Base-by-base conservation (phyloP, 495 filamentous ascomycete species). In the Extremus antarcticus region DNA sequence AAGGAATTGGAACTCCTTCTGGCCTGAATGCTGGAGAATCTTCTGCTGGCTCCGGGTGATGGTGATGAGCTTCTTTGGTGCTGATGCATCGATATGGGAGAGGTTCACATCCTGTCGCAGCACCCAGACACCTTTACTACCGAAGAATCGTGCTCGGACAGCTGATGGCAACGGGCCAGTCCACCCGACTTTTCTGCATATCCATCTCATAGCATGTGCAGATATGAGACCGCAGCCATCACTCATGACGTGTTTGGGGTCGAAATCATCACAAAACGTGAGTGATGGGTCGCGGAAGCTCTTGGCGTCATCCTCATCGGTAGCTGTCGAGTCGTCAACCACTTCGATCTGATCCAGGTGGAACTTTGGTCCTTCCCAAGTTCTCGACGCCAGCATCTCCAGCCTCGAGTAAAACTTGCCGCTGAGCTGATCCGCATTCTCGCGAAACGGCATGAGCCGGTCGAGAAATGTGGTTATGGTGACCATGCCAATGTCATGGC, bases 71-170 rank as follows among this genome's bases (percentile, higher is more conserved):
- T 60, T 47, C 51, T 72, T 69, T 43, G 71, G 62, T 1, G 41
- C 41, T 9, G 41, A n/a, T 21, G 66, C 65, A 9, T 19, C 25
- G 7, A 2, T 4, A n/a, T 57, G 47, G 23, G 3, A 19, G 15
- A 38, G 19, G 7, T 8, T 17, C 11, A 17, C 11, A 13, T 25
- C 45, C 9, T 73, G 73, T 58, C 84, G 81, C 16, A 91, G 74
- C 69, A 90, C 80, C 90, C 91, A 96, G 40, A 96, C 70, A 1
- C 92, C 92, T 68, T 97, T 96, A 0, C 88, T 87, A 4, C 86
- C 82, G 1, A 83, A 86, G 56, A 97, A 81, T 40, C 91, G 76
- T 11, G 75, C 91, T 69, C 96, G 91, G 50, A 94, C 85, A 7
- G 76, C 79, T 53, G 83, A 85, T 0, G 90, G 88, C 0, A 83